Conservation (phyloP, 768 basidiomycete species). For the Psilocybe azurescens region DNA sequence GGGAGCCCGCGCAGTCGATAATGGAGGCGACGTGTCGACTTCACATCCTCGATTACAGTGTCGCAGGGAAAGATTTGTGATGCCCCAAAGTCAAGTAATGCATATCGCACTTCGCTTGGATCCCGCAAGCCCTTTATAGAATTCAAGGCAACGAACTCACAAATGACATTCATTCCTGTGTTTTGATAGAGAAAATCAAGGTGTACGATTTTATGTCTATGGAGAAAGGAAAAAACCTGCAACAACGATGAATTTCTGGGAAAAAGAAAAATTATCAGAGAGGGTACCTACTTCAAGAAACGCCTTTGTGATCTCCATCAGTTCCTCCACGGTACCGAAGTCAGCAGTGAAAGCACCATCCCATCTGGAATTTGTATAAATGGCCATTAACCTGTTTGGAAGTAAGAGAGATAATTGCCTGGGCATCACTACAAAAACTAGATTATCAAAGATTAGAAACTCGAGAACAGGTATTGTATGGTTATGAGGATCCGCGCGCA, state of each 20-base stretch:
- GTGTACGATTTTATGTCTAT: neutral
- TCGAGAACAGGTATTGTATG: conserved; percentile 4
- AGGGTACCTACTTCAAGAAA: conserved; percentile 1
- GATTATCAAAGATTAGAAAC: neutral
- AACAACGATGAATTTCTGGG: too few species aligned
- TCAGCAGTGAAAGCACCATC: neutral
- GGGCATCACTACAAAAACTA: conserved; percentile 5
- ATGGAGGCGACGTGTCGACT: neutral
- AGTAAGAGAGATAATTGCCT: neutral
- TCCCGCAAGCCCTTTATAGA: neutral
- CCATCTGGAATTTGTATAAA: neutral
- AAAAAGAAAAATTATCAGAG: too few species aligned
- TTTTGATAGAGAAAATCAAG: conserved; percentile 1
- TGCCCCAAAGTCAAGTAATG: conserved; percentile 14
- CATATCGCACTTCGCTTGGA: conserved; percentile 7
- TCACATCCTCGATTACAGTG: neutral
- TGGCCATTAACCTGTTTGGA: neutral
- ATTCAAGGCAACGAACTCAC: neutral
- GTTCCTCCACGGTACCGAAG: conserved; percentile 4
- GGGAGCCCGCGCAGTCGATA: neutral
- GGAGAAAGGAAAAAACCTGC: neutral
- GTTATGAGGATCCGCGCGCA: conserved; percentile 1
- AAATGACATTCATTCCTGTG: conserved; percentile 1
- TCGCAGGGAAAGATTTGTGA: conserved; percentile 1
- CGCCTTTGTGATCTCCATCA: conserved; percentile 6